phyloP scores from a whole-genome alignment of 2,329 filamentous ascomycete genomes.

The Fusarium dimerum region DNA sequence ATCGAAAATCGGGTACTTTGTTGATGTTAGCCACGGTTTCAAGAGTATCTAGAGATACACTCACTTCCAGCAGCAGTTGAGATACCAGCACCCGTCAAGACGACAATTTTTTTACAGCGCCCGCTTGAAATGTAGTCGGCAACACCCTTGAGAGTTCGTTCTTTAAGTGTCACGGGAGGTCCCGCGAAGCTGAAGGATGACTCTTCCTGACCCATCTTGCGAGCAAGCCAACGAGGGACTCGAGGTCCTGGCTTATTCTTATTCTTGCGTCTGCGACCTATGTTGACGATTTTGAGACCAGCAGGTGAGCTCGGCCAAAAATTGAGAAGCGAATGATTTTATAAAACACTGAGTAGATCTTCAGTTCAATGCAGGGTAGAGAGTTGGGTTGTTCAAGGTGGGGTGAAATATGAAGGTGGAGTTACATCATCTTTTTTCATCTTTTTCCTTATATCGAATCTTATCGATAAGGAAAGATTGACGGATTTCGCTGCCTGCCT shows the following conservation, averaged over 20 bases:
- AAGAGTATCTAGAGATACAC: not conserved
- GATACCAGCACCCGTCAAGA: conserved; percentile 90
- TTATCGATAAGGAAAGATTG: conserved; percentile 24
- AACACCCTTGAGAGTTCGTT: conserved; percentile 70
- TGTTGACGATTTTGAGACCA: conserved; percentile 31
- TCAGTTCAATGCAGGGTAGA: conserved; percentile 3
- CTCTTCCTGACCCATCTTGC: conserved; percentile 84
- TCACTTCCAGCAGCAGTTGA: conserved; percentile 69
- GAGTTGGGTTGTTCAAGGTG: conserved; percentile 13
- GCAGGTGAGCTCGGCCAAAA: not conserved
- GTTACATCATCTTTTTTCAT: conserved; percentile 26
- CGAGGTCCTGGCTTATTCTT: conserved; percentile 37
- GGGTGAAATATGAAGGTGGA: conserved; percentile 18
- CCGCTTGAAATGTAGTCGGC: conserved; percentile 79
- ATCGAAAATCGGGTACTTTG: conserved; percentile 89
- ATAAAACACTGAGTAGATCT: conserved; percentile 3
- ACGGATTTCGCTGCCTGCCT: not conserved
- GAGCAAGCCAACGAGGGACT: conserved; percentile 34
- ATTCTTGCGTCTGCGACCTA: conserved; percentile 42
- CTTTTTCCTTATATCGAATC: conserved; percentile 12
- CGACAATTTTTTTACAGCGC: conserved; percentile 69
- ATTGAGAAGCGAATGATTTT: conserved; percentile 12
- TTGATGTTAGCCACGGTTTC: conserved; percentile 7
- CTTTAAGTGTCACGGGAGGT: conserved; percentile 64
- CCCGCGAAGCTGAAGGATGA: conserved; percentile 68